Conservation (phyloP, 73 alveolate species). For the Tetrahymena borealis region DNA sequence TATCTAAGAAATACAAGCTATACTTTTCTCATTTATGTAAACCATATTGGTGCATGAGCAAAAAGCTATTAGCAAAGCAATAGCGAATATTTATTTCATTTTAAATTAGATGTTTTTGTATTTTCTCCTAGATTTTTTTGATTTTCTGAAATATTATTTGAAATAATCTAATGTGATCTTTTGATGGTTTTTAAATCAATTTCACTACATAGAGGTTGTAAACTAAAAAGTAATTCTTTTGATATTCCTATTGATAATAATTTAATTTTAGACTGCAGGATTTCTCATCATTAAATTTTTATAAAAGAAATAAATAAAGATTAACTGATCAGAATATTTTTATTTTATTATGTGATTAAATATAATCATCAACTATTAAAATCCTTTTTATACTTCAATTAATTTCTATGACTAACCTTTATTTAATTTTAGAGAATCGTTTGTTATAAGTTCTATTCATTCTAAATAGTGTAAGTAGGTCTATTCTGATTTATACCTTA, state of each 20-base stretch:
- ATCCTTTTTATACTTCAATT: too few relatives aligned
- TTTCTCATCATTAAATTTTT: not conserved
- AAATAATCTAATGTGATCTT: not conserved
- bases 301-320: not conserved
- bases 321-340: too few relatives aligned
- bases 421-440: too few relatives aligned
- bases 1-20: not conserved
- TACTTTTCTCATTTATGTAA: not conserved
- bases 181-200: too few relatives aligned
- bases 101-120: not conserved
- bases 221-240: not conserved
- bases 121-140: not conserved
- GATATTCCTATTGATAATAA: not conserved
- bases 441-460: too few relatives aligned
- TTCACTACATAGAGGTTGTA: too few relatives aligned
- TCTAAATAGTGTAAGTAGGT: too few relatives aligned
- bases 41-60: not conserved
- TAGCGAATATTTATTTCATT: not conserved
- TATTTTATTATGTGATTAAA: too few relatives aligned
- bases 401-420: too few relatives aligned
- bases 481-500: too few relatives aligned
- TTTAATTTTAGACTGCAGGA: not conserved
- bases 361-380: too few relatives aligned
- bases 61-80: not conserved
- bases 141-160: not conserved